These are phyloP conservation scores for Moniliella sp. DNA, from an alignment of 1,284 basidiomycete species.

Conservation along the genomic window DNA sequence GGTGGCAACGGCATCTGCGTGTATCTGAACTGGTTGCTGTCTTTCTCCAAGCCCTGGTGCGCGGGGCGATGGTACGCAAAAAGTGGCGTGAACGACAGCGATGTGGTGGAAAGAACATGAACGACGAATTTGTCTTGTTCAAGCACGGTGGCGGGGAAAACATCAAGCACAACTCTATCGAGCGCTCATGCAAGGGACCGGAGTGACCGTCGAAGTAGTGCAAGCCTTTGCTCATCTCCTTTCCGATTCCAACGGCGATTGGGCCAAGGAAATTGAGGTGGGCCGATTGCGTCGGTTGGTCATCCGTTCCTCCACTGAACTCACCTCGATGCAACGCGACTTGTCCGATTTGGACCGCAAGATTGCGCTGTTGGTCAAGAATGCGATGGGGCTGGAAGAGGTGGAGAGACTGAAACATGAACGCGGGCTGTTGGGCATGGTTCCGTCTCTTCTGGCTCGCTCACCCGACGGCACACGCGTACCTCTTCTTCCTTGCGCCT, in stretches of 20 bases:
- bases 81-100: slow-evolving; percentile 20
- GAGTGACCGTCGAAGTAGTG: slow-evolving; percentile 83
- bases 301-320: slow-evolving; percentile 74
- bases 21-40: slow-evolving; percentile 48
- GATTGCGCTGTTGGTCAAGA: slow-evolving; percentile 87
- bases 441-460: no score
- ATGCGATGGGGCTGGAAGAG: slow-evolving; percentile 76
- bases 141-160: slow-evolving; percentile 81
- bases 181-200: slow-evolving; percentile 70
- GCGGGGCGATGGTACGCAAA: slow-evolving; percentile 56
- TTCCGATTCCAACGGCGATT: slow-evolving; percentile 87
- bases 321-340: slow-evolving; percentile 73
- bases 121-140: slow-evolving; percentile 63
- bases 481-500: slow-evolving; percentile 41
- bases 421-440: slow-evolving; percentile 37
- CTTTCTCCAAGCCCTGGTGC: slow-evolving; percentile 63
- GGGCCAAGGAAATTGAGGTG: slow-evolving; percentile 83
- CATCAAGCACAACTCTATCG: slow-evolving; percentile 84
- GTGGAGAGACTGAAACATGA: slow-evolving; percentile 45
- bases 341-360: slow-evolving; percentile 82
- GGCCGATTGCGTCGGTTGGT: slow-evolving; percentile 72
- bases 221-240: slow-evolving; percentile 95
- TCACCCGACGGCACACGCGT: slow-evolving; percentile 42
- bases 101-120: slow-evolving; percentile 31
- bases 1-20: slow-evolving; percentile 58